These are phyloP conservation scores for Pulveroboletus sp. DNA, from an alignment of 1,284 basidiomycete species.

Conservation along the genomic window DNA sequence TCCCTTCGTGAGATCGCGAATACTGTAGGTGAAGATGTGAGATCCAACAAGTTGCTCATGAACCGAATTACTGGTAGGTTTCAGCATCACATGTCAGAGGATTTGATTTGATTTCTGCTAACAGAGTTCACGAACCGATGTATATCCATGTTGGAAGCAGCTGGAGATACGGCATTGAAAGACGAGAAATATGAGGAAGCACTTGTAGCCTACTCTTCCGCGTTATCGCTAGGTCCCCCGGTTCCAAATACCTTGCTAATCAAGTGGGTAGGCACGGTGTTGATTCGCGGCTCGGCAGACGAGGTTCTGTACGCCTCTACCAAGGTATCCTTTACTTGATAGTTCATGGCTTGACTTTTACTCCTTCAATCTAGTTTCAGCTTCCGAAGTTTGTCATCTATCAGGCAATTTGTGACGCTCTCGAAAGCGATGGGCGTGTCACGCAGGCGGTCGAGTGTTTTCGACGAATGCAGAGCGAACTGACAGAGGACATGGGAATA, in stretches of 20 bases:
- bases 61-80: background rate
- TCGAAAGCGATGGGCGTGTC: background rate
- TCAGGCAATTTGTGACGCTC: background rate
- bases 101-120: too few relatives aligned
- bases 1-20: background rate
- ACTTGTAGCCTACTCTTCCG: slow-evolving; percentile 1
- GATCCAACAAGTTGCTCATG: background rate
- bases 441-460: background rate
- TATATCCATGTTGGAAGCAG: background rate
- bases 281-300: background rate
- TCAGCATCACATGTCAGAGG: background rate
- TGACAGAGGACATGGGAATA: background rate
- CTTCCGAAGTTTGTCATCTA: background rate
- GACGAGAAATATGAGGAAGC: slow-evolving; percentile 2
- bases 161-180: background rate
- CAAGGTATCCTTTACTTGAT: background rate
- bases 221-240: slow-evolving; percentile 3
- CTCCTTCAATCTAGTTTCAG: background rate
- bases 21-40: background rate
- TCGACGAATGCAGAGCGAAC: background rate
- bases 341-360: too few relatives aligned
- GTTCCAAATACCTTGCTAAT: background rate
- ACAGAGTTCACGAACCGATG: background rate
- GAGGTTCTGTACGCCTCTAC: background rate
- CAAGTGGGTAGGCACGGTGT: slow-evolving; percentile 6